Conservation (phyloP, 2,329 filamentous ascomycete species). For the Pseudocercospora cruenta region DNA sequence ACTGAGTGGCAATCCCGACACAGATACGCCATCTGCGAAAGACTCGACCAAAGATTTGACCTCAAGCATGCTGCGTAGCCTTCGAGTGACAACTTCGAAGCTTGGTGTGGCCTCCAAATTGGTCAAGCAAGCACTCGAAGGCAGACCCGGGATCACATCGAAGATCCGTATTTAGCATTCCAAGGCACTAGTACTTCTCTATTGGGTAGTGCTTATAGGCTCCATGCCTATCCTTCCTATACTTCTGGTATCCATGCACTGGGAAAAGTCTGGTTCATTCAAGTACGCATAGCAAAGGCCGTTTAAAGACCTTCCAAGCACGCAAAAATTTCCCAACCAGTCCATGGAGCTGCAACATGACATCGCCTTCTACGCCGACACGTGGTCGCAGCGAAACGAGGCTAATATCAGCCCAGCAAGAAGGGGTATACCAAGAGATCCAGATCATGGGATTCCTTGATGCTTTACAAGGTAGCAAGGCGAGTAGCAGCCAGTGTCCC, state of each 20-base stretch:
- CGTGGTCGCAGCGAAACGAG: neutral
- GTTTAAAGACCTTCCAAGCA: neutral
- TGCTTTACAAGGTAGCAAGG: neutral
- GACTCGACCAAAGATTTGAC: neutral
- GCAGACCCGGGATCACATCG: neutral
- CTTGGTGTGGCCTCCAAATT: neutral
- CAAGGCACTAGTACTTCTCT: neutral
- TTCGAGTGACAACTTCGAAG: neutral
- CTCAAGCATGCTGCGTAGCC: neutral
- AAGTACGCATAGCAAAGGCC: neutral
- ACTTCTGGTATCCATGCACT: neutral
- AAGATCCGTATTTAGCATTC: neutral
- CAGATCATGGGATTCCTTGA: neutral
- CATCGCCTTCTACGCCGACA: neutral
- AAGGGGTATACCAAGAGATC: neutral
- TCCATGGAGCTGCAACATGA: neutral
- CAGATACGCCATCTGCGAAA: neutral
- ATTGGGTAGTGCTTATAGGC: neutral
- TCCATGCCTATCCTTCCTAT: neutral
- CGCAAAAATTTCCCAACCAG: neutral
- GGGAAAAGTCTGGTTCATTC: neutral
- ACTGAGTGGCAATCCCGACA: neutral
- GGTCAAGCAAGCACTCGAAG: neutral
- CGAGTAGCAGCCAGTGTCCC: neutral
- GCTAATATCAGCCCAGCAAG: neutral